A percentile compares a stretch with the other conserved stretches of the same genome.
Evolutionary conservation across 306 rosid species (phyloP).

Genomic region (Trichosanthes cucumerina): DNA sequence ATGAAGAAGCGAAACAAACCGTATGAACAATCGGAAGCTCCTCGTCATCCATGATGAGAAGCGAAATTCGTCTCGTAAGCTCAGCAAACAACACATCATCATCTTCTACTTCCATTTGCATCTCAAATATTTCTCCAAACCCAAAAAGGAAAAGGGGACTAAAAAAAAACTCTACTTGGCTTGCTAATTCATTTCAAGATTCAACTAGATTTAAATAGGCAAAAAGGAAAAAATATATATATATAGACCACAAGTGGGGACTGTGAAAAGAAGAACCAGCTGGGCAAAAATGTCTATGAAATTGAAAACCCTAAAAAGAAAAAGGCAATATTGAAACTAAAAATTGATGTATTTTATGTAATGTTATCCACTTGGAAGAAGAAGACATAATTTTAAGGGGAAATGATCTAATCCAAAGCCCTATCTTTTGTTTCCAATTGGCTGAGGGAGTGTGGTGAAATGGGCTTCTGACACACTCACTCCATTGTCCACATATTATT

Average conservation of each 20-base stretch:
- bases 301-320: neutral
- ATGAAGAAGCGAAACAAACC: constrained; percentile 13
- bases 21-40: constrained; percentile 21
- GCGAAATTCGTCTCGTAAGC: constrained; percentile 57
- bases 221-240: neutral
- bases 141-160: neutral
- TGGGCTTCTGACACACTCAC: neutral
- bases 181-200: neutral
- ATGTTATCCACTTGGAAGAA: neutral
- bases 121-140: neutral
- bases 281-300: neutral
- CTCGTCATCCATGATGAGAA: constrained; percentile 70
- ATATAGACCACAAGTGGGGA: neutral
- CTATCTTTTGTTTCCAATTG: neutral
- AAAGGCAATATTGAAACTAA: neutral
- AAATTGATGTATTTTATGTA: neutral
- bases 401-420: constrained; percentile 1
- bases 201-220: neutral
- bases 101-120: neutral
- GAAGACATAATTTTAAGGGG: neutral
- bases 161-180: neutral
- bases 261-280: neutral
- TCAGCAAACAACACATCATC: constrained; percentile 48
- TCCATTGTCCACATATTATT: neutral
- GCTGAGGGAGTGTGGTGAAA: neutral